Evolutionary conservation across 1,139 yeast genomes (phyloP).

Genomic region (Hyphopichia wangnamkhiaoensis): DNA sequence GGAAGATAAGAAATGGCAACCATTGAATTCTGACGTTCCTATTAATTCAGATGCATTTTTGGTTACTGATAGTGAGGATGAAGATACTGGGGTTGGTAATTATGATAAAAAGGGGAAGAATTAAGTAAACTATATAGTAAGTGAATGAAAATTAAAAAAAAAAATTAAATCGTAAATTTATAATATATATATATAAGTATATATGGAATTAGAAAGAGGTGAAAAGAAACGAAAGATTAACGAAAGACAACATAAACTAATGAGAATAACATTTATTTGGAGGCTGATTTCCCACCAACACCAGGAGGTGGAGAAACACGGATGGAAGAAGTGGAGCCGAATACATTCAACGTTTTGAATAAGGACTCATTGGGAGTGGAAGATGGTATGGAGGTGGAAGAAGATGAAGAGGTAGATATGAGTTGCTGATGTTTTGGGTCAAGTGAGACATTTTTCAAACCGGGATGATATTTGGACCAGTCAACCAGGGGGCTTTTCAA

Average conservation of each 20-base stretch:
- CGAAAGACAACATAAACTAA: background rate
- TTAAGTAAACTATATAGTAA: no score
- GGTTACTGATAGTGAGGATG: conserved; percentile 80
- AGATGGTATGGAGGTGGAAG: no score
- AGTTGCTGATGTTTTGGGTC: background rate
- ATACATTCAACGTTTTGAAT: conserved; percentile 30
- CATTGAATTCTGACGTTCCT: conserved; percentile 57
- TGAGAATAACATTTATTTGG: no score
- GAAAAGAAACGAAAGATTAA: no score
- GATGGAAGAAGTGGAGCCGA: conserved; percentile 7
- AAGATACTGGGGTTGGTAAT: conserved; percentile 29
- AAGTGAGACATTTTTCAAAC: conserved; percentile 10
- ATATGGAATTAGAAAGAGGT: no score
- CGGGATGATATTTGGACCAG: conserved; percentile 34
- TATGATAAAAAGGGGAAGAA: conserved; percentile 1
- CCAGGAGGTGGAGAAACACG: background rate
- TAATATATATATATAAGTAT: background rate
- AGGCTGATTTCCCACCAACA: background rate
- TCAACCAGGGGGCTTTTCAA: conserved; percentile 39
- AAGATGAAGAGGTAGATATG: background rate
- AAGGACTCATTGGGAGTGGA: conserved; percentile 21
- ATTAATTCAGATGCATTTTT: conserved; percentile 71
- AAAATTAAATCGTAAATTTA: background rate
- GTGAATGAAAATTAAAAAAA: background rate
- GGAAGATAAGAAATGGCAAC: conserved; percentile 56